Percentiles rank a stretch among this genome's conserved stretches.
phyloP scores from a whole-genome alignment of 106 monocot genomes.

The Dendrobium nobile region DNA sequence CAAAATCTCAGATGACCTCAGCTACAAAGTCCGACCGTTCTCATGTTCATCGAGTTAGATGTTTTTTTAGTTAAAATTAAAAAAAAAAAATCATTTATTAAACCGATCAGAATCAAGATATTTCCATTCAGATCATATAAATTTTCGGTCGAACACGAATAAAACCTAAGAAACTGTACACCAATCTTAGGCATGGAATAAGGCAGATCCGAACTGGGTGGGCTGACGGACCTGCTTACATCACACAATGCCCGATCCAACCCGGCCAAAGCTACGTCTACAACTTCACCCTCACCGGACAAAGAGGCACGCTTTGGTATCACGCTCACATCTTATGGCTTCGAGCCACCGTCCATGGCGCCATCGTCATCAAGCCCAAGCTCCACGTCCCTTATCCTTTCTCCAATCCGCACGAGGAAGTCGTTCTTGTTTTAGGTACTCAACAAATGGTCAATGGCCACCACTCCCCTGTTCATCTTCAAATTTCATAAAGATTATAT shows the following conservation, averaged over 20 bases:
- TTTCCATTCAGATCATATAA: too few species aligned
- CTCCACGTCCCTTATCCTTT: constrained; percentile 51
- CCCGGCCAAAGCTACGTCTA: constrained; percentile 41
- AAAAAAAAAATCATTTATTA: too few species aligned
- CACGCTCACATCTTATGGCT: constrained; percentile 64
- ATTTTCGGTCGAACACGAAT: too few species aligned
- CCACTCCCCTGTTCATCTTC: neutral
- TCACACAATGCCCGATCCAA: constrained; percentile 62
- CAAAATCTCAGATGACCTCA: too few species aligned
- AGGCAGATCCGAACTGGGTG: constrained; percentile 29
- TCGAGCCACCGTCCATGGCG: constrained; percentile 52
- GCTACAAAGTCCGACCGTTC: too few species aligned
- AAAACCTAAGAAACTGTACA: too few species aligned
- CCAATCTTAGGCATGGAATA: constrained; percentile 16
- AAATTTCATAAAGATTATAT: neutral
- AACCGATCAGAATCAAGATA: too few species aligned
- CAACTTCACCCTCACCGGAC: constrained; percentile 59
- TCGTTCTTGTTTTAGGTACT: constrained; percentile 30
- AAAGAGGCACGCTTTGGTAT: constrained; percentile 49
- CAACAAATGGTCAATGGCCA: too few species aligned
- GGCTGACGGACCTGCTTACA: constrained; percentile 68
- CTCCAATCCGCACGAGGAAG: constrained; percentile 37
- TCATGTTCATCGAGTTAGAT: too few species aligned
- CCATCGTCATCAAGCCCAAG: constrained; percentile 51
- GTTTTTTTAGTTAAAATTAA: too few species aligned